Base-by-base conservation (phyloP, 768 basidiomycete species). In the Floccularia luteovirens region DNA sequence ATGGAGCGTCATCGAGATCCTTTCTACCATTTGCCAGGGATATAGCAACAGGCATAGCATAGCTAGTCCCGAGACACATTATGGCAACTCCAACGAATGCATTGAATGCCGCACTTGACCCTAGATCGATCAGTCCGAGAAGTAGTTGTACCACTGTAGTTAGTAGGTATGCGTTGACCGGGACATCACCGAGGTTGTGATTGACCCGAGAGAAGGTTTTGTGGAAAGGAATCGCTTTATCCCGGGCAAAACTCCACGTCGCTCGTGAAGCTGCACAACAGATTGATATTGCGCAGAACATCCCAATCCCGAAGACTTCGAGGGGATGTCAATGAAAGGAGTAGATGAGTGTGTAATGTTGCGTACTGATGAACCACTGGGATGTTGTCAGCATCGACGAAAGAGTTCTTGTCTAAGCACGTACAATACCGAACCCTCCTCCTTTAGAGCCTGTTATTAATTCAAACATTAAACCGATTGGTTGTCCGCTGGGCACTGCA, bases 191-290 rank as follows among this genome's bases (percentile, higher is more conserved):
- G 23, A 60, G 53, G 30, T 60, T 43, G 5, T 58, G 53, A 30
- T 63, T 61, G 50, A 82, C 63, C 36, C 58, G 60, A 5, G 70
- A 58, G 60, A 80, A 80, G 42, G 62, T 49, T 8, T 43, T 36
- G 24, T 72, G 66, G 31, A 73, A 67, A 1, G 79, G 82, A 30
- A 83, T 74, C 1, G 75, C 82, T 43, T 69, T 69, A 58, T 83
- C 82, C 2, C 82, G 69, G 0, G 79, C 75, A 53, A 84, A 83
- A 33, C 75, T 75, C 82, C 80, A 83, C 2, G 80, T 82, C 22
- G 76, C 74, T 13, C 81, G 74, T 10, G 79, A 82, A 25, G 80
- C 75, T 6, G 79, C 79, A 38, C 76, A 79, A 28, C 73, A 72
- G 45, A 77, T 76, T 13, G 81, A 81, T 42, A 82, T 74, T 27